A percentile compares a stretch with the other conserved stretches of the same genome.
Conservation (phyloP, 106 monocot species). For the Chionographis japonica region DNA sequence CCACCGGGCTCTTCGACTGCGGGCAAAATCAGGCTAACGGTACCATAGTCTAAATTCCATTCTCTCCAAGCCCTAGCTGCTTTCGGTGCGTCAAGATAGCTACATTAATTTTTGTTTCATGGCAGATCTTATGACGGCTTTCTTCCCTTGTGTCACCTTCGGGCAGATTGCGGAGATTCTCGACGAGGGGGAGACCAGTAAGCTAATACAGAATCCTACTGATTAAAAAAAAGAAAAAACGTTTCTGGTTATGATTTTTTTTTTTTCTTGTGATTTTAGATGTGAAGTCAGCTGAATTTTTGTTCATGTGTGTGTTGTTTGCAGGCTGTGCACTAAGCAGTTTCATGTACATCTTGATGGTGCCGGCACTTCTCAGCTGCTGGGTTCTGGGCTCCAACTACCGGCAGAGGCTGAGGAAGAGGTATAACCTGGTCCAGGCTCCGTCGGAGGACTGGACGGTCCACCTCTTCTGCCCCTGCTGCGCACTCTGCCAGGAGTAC, state of each 20-base stretch:
- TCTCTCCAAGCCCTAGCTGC: no score
- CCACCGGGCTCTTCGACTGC: no score
- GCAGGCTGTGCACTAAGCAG: slow-evolving; percentile 20
- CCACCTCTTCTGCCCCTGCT: slow-evolving; percentile 55
- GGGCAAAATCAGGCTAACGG: no score
- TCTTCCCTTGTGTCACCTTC: slow-evolving; percentile 61
- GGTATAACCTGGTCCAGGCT: slow-evolving; percentile 45
- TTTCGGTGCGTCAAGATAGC: no score
- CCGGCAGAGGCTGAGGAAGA: slow-evolving; percentile 41
- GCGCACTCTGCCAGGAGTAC: slow-evolving; percentile 69
- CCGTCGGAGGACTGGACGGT: slow-evolving; percentile 52
- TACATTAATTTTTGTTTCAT: no score
- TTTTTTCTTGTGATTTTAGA: no score
- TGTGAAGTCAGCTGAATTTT: no score
- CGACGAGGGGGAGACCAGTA: slow-evolving; percentile 48
- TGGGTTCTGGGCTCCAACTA: slow-evolving; percentile 35
- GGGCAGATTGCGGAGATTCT: slow-evolving; percentile 67
- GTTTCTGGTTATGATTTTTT: no score
- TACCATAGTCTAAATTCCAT: no score
- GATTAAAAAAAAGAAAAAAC: no score
- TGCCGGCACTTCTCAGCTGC: slow-evolving; percentile 32
- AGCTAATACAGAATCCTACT: neutral
- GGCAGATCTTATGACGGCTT: slow-evolving; percentile 44
- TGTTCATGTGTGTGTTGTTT: neutral
- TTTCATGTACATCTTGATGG: slow-evolving; percentile 46